Evolutionary conservation across 2,329 filamentous ascomycete genomes (phyloP).

Genomic region (Ascochyta rabiei): DNA sequence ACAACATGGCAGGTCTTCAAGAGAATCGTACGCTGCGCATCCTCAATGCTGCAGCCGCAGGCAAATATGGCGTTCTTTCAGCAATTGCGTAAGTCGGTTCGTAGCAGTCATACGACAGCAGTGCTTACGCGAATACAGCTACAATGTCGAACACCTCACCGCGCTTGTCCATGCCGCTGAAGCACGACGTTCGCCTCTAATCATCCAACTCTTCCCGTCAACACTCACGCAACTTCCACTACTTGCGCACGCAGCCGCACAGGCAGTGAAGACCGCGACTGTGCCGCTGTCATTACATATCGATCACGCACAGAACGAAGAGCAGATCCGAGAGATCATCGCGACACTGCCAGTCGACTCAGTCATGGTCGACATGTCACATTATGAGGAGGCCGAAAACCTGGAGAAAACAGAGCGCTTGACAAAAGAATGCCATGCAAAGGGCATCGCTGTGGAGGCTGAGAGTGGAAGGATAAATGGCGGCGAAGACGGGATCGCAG

Average conservation of each 20-base stretch:
- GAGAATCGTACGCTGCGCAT: slow-evolving; percentile 51
- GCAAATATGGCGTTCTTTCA: slow-evolving; percentile 64
- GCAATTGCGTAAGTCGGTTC: slow-evolving; percentile 39
- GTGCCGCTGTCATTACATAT: slow-evolving; percentile 56
- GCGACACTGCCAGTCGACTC: slow-evolving; percentile 66
- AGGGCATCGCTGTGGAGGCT: slow-evolving; percentile 71
- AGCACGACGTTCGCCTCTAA: slow-evolving; percentile 41
- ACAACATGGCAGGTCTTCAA: slow-evolving; percentile 21
- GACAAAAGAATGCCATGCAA: slow-evolving; percentile 65
- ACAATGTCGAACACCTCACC: slow-evolving; percentile 46
- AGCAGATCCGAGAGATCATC: slow-evolving; percentile 50
- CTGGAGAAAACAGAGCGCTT: slow-evolving; percentile 66
- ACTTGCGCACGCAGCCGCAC: slow-evolving; percentile 52
- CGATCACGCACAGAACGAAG: slow-evolving; percentile 55
- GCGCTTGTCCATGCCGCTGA: slow-evolving; percentile 44
- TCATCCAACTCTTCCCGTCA: slow-evolving; percentile 59
- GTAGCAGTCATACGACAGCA: neutral
- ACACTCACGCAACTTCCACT: slow-evolving; percentile 68
- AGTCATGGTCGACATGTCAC: slow-evolving; percentile 80
- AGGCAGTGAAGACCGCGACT: slow-evolving; percentile 48
- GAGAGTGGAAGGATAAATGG: slow-evolving; percentile 74
- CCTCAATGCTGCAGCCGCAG: slow-evolving; percentile 61
- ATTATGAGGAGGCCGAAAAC: slow-evolving; percentile 75
- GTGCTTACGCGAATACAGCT: slow-evolving; percentile 22
- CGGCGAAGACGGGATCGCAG: slow-evolving; percentile 74